Conservation (phyloP, 306 rosid species). For the Prunus padus region DNA sequence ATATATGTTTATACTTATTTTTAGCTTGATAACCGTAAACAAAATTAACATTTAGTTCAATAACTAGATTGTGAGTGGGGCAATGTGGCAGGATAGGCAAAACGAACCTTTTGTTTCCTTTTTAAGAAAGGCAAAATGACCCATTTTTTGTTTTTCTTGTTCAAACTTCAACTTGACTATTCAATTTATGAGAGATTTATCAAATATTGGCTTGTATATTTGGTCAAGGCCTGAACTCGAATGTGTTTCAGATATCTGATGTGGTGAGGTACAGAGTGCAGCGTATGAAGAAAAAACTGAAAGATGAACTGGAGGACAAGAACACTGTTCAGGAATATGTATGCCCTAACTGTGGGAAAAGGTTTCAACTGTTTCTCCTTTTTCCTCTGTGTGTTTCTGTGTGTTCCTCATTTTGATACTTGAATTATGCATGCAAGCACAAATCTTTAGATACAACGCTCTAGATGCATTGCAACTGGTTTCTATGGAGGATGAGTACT, state of each 20-base stretch:
- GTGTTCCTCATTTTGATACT: background rate
- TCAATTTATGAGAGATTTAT: slow-evolving; percentile 21
- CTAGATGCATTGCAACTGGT: slow-evolving; percentile 82
- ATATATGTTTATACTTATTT: background rate
- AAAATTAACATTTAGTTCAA: background rate
- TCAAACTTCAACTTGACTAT: slow-evolving; percentile 11
- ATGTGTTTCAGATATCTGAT: slow-evolving; percentile 71
- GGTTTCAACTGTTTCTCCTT: slow-evolving; percentile 41
- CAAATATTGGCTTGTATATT: slow-evolving; percentile 28
- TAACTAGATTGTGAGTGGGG: slow-evolving; percentile 27
- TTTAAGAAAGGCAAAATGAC: slow-evolving; percentile 15
- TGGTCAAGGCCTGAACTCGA: slow-evolving; percentile 24
- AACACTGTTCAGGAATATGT: slow-evolving; percentile 89
- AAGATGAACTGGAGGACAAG: slow-evolving; percentile 97
- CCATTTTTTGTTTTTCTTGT: slow-evolving; percentile 11
- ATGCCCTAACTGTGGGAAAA: slow-evolving; percentile 82
- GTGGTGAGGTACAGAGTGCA: slow-evolving; percentile 92
- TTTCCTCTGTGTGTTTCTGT: background rate
- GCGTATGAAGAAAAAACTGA: slow-evolving; percentile 92
- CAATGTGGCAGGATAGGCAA: slow-evolving; percentile 7
- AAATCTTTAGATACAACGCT: slow-evolving; percentile 73
- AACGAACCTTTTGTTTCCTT: slow-evolving; percentile 2
- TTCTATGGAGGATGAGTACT: slow-evolving; percentile 81
- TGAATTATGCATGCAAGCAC: background rate
- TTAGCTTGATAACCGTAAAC: background rate